Evolutionary conservation across 805 yeast genomes (phyloP).

Genomic region (Tetrapisispora pingtungensis): DNA sequence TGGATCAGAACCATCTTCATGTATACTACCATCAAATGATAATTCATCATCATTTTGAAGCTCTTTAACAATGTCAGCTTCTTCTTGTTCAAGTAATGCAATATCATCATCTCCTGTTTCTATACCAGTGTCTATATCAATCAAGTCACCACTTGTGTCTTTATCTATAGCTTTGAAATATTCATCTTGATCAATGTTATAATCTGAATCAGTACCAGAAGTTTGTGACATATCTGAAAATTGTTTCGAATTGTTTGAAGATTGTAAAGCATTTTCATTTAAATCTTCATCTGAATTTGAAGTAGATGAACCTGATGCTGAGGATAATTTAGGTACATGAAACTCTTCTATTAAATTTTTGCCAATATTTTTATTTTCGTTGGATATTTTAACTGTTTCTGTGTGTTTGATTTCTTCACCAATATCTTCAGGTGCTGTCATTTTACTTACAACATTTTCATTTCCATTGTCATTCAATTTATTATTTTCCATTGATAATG

Average conservation of each 20-base stretch:
- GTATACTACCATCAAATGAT: conserved; percentile 28
- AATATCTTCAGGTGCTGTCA: conserved; percentile 31
- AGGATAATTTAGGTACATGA: conserved; percentile 23
- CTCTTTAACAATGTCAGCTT: conserved; percentile 23
- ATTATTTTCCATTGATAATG: conserved; percentile 21
- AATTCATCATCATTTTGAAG: conserved; percentile 25
- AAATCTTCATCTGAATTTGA: conserved; percentile 15
- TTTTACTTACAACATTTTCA: conserved; percentile 18
- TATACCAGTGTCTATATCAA: conserved; percentile 24
- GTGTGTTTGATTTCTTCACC: conserved; percentile 46
- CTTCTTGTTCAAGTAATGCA: conserved; percentile 26
- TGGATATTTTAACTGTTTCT: conserved; percentile 9
- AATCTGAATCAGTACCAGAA: conserved; percentile 20
- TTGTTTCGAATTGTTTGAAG: background rate
- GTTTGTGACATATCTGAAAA: background rate
- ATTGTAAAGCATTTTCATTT: background rate
- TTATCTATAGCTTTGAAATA: conserved; percentile 23
- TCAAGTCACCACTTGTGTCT: conserved; percentile 18
- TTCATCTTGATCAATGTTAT: conserved; percentile 27
- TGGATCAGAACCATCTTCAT: conserved; percentile 26
- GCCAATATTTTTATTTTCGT: conserved; percentile 8
- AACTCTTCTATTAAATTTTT: conserved; percentile 10
- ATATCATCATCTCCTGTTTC: conserved; percentile 28
- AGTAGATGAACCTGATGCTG: background rate
- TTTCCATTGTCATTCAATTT: conserved; percentile 30